Evolutionary conservation across 371 early-diverging fungal genomes (phyloP).

Genomic region (Rhizopus sp.): DNA sequence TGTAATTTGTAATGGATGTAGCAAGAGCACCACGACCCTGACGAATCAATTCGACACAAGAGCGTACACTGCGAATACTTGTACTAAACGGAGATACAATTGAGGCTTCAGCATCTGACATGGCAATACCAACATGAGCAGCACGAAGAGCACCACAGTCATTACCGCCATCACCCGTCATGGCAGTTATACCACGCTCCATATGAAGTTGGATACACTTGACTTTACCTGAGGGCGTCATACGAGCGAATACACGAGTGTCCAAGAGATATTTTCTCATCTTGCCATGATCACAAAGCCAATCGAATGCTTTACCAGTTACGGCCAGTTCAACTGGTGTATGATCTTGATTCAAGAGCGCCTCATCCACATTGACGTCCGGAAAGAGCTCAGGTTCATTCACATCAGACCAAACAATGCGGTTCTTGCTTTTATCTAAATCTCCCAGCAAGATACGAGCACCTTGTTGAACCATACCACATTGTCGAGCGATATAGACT

Average conservation of each 20-base stretch:
- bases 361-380: conserved; percentile 38
- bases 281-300: conserved; percentile 39
- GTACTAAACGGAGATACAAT: conserved; percentile 88
- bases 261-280: conserved; percentile 55
- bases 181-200: conserved; percentile 76
- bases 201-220: conserved; percentile 76
- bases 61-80: conserved; percentile 61
- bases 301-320: conserved; percentile 72
- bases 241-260: conserved; percentile 76
- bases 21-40: conserved; percentile 81
- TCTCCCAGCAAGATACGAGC: conserved; percentile 56
- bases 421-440: conserved; percentile 27
- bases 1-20: conserved; percentile 75
- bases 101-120: conserved; percentile 85
- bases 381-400: conserved; percentile 44
- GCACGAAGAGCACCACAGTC: conserved; percentile 93
- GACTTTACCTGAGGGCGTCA: conserved; percentile 77
- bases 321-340: conserved; percentile 67
- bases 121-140: conserved; percentile 90
- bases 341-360: conserved; percentile 30
- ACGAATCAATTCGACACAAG: conserved; percentile 74
- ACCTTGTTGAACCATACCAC: conserved; percentile 63
- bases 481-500: conserved; percentile 80
- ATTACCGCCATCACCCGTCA: conserved; percentile 97
- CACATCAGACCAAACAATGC: conserved; percentile 57